phyloP scores from a whole-genome alignment of 192 early-diverging fungal genomes.

The Pilaira anomala region DNA sequence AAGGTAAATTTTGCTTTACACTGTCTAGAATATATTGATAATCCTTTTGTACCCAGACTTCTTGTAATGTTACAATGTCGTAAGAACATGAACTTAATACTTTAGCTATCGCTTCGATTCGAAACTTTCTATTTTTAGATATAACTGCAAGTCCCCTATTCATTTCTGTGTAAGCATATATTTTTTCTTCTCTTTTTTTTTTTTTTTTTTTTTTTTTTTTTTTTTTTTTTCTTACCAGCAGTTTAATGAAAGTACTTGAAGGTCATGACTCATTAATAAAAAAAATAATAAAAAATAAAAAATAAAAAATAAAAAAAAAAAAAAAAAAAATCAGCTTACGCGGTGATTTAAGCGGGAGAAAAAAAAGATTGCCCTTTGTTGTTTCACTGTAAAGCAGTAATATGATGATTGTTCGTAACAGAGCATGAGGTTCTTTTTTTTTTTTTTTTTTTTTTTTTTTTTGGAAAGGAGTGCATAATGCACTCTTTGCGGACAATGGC shows the following conservation, averaged over 20 bases:
- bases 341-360: too few relatives aligned
- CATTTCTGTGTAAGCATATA: too few relatives aligned
- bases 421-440: too few relatives aligned
- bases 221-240: conserved; percentile 43
- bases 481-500: too few relatives aligned
- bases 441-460: too few relatives aligned
- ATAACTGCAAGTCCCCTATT: conserved; percentile 44
- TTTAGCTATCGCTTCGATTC: conserved; percentile 49
- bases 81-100: conserved; percentile 25
- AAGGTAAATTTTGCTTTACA: conserved; percentile 25
- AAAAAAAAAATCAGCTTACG: conserved; percentile 47
- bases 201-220: not conserved
- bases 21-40: conserved; percentile 31
- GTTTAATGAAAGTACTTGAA: conserved; percentile 46
- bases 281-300: too few relatives aligned
- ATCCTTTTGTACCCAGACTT: conserved; percentile 45
- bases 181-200: too few relatives aligned
- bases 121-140: conserved; percentile 42
- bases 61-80: conserved; percentile 47
- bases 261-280: not conserved
- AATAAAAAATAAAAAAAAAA: not conserved
- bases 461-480: too few relatives aligned
- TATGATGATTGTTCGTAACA: too few relatives aligned
- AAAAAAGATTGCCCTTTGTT: too few relatives aligned
- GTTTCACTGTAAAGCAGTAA: too few relatives aligned